These are phyloP conservation scores for Aspergillus sp. DNA, from an alignment of 2,329 filamentous ascomycete species.

Conservation along the genomic window DNA sequence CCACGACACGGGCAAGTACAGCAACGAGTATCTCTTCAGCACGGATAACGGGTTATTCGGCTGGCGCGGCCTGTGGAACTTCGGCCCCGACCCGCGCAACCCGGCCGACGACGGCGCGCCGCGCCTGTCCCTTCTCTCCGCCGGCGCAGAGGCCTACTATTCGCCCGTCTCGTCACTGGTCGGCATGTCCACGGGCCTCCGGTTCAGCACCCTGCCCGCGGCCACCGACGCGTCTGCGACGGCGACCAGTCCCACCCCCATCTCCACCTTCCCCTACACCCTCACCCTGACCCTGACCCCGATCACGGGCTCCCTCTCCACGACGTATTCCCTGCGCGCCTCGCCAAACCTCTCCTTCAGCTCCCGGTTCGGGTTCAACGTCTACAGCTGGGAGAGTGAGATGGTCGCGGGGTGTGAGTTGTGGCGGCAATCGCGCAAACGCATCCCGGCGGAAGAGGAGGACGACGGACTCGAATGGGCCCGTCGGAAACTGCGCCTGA, in stretches of 20 bases:
- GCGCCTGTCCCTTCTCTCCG: conserved; percentile 78
- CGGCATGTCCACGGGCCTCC: conserved; percentile 81
- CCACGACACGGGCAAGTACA: conserved; percentile 84
- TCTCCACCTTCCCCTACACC: conserved; percentile 82
- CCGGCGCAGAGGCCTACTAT: conserved; percentile 92
- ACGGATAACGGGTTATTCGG: conserved; percentile 90
- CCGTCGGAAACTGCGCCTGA: conserved; percentile 35
- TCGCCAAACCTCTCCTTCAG: conserved; percentile 80
- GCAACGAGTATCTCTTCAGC: conserved; percentile 84
- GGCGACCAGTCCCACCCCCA: conserved; percentile 29
- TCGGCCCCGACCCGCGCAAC: conserved; percentile 64
- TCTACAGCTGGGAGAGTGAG: conserved; percentile 96
- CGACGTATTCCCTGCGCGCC: conserved; percentile 87
- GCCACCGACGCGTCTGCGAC: conserved; percentile 28
- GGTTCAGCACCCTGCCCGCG: conserved; percentile 82
- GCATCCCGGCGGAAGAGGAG: conserved; percentile 30
- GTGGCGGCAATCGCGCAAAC: conserved; percentile 63
- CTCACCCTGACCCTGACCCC: conserved; percentile 92
- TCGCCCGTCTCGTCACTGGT: conserved; percentile 91
- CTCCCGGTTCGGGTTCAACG: conserved; percentile 92
- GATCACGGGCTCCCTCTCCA: conserved; percentile 87
- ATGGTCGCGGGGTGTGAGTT: conserved; percentile 89
- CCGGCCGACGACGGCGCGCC: conserved; percentile 46
- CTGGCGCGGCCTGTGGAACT: conserved; percentile 88
- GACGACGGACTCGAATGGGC: conserved; percentile 45